These are phyloP conservation scores for Aspergillus clavatus DNA, from an alignment of 2,329 filamentous ascomycete species.

Conservation along the genomic window DNA sequence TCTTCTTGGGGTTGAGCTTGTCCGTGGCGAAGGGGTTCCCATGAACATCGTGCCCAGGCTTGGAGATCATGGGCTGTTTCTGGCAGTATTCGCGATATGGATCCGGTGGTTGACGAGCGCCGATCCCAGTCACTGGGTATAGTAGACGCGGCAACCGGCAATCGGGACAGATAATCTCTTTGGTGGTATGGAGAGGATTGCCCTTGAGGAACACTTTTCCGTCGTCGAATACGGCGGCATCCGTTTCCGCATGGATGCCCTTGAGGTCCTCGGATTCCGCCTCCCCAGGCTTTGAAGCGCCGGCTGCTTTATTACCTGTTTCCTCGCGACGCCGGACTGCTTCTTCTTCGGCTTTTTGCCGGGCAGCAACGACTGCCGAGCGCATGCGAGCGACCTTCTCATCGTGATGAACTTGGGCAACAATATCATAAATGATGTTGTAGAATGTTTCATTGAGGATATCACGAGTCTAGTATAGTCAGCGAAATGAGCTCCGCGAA, in stretches of 20 bases:
- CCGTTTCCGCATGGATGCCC: constrained; percentile 43
- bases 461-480: constrained; percentile 34
- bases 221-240: constrained; percentile 50
- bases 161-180: constrained; percentile 56
- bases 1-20: constrained; percentile 46
- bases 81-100: constrained; percentile 55
- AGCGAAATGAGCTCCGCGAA: constrained; percentile 7
- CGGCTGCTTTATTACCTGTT: constrained; percentile 27
- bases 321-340: constrained; percentile 28
- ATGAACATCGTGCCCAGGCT: constrained; percentile 58
- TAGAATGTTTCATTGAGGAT: constrained; percentile 56
- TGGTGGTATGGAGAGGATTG: constrained; percentile 55
- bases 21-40: constrained; percentile 45
- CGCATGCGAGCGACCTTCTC: constrained; percentile 58
- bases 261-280: constrained; percentile 34
- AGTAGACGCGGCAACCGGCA: constrained; percentile 57
- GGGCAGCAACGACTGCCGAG: constrained; percentile 42
- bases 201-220: constrained; percentile 52
- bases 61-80: constrained; percentile 54
- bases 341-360: constrained; percentile 42
- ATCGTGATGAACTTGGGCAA: constrained; percentile 54
- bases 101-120: constrained; percentile 45
- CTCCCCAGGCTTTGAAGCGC: constrained; percentile 28
- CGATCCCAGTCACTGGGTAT: constrained; percentile 52
- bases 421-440: constrained; percentile 57